Evolutionary conservation across 2,329 filamentous ascomycete species (phyloP).

Genomic region (Lasiodiplodia gonubiensis): DNA sequence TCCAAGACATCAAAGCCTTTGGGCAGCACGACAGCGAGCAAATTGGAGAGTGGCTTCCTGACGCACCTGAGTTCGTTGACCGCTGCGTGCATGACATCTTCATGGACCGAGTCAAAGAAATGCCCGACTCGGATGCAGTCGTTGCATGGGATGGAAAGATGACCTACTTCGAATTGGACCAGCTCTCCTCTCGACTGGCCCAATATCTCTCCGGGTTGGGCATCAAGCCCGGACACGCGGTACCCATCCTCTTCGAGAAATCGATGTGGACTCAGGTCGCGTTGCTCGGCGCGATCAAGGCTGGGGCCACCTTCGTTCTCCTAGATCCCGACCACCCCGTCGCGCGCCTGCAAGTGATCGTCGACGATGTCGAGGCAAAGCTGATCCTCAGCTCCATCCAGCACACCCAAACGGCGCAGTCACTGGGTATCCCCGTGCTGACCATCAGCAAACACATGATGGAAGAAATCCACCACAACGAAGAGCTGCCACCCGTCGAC

Average conservation of each 20-base stretch:
- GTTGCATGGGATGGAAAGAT: constrained; percentile 58
- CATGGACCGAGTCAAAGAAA: constrained; percentile 44
- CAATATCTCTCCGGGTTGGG: constrained; percentile 42
- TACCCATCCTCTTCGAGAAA: constrained; percentile 13
- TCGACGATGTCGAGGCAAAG: not conserved
- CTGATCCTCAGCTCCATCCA: not conserved
- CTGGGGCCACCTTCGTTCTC: constrained; percentile 36
- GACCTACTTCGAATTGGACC: constrained; percentile 55
- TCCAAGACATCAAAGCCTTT: constrained; percentile 41
- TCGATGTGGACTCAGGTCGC: constrained; percentile 40
- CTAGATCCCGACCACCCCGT: constrained; percentile 34
- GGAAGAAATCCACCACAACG: not conserved
- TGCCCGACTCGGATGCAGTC: constrained; percentile 52
- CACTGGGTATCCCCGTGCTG: no score
- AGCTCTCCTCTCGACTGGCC: constrained; percentile 42
- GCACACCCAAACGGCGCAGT: not conserved
- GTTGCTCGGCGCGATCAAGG: constrained; percentile 45
- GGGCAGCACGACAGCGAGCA: not conserved
- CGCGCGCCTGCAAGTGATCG: not conserved
- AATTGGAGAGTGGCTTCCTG: not conserved
- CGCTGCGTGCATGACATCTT: constrained; percentile 53
- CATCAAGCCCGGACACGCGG: not conserved
- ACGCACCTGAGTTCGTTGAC: constrained; percentile 56
- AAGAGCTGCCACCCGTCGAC: not conserved
- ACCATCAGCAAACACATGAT: no score